phyloP scores from a whole-genome alignment of 768 basidiomycete species.

The Amanita rimosa region DNA sequence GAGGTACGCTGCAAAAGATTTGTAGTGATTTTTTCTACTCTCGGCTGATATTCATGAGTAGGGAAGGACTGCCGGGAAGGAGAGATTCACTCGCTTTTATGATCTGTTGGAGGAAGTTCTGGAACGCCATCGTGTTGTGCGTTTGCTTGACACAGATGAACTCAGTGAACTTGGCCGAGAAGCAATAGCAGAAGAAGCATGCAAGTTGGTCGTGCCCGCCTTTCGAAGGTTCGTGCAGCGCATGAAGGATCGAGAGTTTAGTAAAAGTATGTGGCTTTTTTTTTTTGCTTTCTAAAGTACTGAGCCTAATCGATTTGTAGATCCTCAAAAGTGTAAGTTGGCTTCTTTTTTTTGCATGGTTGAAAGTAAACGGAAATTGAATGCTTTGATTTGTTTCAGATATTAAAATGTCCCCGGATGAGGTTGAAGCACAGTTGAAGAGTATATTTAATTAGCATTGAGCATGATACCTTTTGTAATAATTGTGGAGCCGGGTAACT shows the following conservation, averaged over 20 bases:
- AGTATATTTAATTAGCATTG: conserved; percentile 36
- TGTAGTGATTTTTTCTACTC: too few relatives aligned
- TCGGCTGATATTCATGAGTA: conserved; percentile 7
- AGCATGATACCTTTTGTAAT: too few relatives aligned
- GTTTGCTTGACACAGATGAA: conserved; percentile 58
- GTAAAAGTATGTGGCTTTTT: conserved; percentile 49
- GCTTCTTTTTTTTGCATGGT: not conserved
- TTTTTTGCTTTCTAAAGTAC: not conserved
- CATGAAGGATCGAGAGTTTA: conserved; percentile 73
- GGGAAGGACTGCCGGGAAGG: conserved; percentile 57
- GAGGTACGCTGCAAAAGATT: conserved; percentile 21
- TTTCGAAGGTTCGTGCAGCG: conserved; percentile 67
- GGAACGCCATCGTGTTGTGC: conserved; percentile 61
- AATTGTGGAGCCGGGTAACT: too few relatives aligned
- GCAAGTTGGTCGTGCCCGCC: conserved; percentile 65
- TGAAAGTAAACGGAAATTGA: not conserved
- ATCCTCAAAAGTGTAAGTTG: conserved; percentile 60
- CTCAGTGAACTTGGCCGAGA: conserved; percentile 32
- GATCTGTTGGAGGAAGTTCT: conserved; percentile 70
- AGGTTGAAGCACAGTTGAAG: conserved; percentile 60
- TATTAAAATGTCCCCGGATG: conserved; percentile 68
- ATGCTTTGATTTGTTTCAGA: conserved; percentile 28
- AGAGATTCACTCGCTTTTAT: conserved; percentile 76
- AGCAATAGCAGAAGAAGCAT: conserved; percentile 59
- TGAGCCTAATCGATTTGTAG: conserved; percentile 19